Evolutionary conservation across 179 eudicot species (phyloP).

Genomic region (Carnegiea gigantea): DNA sequence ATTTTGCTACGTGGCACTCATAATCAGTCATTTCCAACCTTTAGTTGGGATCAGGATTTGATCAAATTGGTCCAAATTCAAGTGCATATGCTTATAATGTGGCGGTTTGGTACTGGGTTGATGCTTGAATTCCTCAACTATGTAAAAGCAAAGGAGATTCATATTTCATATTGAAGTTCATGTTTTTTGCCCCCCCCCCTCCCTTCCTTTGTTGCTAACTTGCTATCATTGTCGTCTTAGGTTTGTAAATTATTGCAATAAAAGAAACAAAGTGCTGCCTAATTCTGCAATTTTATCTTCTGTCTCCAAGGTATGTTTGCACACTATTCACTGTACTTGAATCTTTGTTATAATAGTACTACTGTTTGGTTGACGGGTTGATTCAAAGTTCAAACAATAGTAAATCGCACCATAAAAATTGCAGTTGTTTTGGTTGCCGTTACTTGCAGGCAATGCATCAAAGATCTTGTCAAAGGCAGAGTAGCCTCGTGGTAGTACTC

Average conservation of each 20-base stretch:
- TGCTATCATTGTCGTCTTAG: constrained; percentile 30
- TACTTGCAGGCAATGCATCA: constrained; percentile 56
- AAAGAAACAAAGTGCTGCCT: constrained; percentile 47
- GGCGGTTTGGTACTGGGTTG: background rate
- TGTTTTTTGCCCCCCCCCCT: background rate
- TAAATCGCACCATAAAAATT: too few species aligned
- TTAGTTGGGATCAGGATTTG: background rate
- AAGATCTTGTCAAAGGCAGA: constrained; percentile 39
- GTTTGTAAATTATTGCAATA: constrained; percentile 52
- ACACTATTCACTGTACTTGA: background rate
- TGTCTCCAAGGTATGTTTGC: background rate
- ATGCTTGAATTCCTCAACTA: background rate
- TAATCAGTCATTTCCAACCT: constrained; percentile 2
- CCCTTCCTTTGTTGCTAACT: background rate
- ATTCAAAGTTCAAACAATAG: too few species aligned
- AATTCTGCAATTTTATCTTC: constrained; percentile 45
- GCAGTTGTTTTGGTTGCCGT: background rate
- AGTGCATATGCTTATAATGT: background rate
- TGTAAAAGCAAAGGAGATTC: background rate
- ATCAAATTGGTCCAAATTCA: background rate
- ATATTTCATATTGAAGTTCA: background rate
- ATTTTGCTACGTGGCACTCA: background rate
- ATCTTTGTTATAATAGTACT: too few species aligned
- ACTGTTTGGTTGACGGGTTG: too few species aligned
- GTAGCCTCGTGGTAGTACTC: constrained; percentile 49